Conservation (phyloP, 441 rosid species). For the Euphorbia neoarborescens region DNA sequence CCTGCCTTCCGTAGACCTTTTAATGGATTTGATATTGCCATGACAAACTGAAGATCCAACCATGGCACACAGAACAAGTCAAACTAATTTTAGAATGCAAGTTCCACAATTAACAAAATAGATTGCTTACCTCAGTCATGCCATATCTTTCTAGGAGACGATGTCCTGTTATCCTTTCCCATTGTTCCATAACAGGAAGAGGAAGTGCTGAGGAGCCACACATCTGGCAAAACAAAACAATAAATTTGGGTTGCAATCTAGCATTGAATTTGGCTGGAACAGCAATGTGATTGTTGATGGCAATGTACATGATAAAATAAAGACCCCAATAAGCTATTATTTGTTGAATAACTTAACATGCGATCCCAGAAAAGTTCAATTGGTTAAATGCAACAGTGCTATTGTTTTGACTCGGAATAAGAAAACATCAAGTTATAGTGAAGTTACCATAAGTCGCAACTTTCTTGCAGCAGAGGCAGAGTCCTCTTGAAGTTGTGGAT, state of each 20-base stretch:
- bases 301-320: background rate
- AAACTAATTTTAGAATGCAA: conserved; percentile 5
- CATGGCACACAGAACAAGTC: conserved; percentile 7
- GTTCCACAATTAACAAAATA: conserved; percentile 15
- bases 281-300: conserved; percentile 4
- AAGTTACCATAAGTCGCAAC: conserved; percentile 78
- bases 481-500: conserved; percentile 46
- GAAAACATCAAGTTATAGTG: conserved; percentile 6
- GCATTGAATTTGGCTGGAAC: conserved; percentile 10
- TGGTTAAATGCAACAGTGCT: background rate
- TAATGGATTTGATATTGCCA: conserved; percentile 89
- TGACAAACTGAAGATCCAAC: conserved; percentile 56
- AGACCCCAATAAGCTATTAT: background rate
- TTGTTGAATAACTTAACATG: background rate
- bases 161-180: conserved; percentile 94
- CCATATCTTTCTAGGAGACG: conserved; percentile 96
- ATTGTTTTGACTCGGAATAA: background rate
- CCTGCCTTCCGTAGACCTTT: conserved; percentile 72
- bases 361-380: background rate
- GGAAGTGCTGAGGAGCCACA: conserved; percentile 97
- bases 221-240: conserved; percentile 45
- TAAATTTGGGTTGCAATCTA: conserved; percentile 5
- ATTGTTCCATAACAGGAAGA: conserved; percentile 77
- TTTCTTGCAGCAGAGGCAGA: conserved; percentile 68
- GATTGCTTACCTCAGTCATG: conserved; percentile 75